Conservation (phyloP, 371 early-diverging fungal species). For the Cokeromyces recurvatus region DNA sequence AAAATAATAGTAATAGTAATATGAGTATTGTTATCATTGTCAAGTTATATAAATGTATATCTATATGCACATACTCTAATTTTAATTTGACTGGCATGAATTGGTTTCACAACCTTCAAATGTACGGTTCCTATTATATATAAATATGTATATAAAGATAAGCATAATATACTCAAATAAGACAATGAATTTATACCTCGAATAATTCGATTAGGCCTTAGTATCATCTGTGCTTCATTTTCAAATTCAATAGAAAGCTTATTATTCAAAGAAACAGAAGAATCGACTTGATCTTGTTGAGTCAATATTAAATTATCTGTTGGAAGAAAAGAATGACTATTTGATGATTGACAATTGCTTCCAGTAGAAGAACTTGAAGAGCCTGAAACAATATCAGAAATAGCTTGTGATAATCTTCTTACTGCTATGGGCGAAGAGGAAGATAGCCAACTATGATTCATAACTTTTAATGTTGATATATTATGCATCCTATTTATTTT, state of each 20-base stretch:
- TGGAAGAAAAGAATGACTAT: too few relatives aligned
- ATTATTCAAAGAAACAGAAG: neutral
- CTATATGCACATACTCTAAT: conserved; percentile 17
- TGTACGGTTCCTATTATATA: too few relatives aligned
- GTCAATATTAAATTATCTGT: too few relatives aligned
- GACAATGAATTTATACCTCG: too few relatives aligned
- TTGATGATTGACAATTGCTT: too few relatives aligned
- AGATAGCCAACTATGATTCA: too few relatives aligned
- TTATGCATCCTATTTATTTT: too few relatives aligned
- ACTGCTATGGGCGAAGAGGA: neutral
- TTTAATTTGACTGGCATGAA: conserved; percentile 26
- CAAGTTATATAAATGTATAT: neutral
- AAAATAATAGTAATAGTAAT: neutral
- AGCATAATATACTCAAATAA: too few relatives aligned
- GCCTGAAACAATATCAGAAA: conserved; percentile 13
- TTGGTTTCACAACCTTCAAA: conserved; percentile 12
- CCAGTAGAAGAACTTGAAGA: conserved; percentile 1
- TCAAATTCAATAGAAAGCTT: conserved; percentile 24
- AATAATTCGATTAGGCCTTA: conserved; percentile 31
- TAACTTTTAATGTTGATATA: too few relatives aligned
- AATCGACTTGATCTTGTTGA: too few relatives aligned
- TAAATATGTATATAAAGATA: too few relatives aligned
- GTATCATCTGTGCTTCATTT: conserved; percentile 21
- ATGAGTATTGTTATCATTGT: too few relatives aligned
- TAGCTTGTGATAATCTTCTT: conserved; percentile 14